Conservation (phyloP, 495 filamentous ascomycete species). For the Entonaema liquescens region DNA sequence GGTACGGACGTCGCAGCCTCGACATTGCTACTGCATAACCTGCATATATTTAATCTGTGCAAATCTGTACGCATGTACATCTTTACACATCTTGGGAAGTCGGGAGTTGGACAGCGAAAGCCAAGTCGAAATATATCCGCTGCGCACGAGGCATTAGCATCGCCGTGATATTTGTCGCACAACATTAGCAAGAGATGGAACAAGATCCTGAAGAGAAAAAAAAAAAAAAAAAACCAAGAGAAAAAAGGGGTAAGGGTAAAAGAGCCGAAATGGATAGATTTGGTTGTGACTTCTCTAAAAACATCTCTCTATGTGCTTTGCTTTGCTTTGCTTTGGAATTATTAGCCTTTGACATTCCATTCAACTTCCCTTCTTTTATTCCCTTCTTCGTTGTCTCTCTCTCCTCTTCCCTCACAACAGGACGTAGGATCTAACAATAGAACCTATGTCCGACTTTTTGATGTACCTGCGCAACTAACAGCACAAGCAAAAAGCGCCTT, state of each 20-base stretch:
- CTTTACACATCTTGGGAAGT: constrained; percentile 29
- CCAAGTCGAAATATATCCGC: constrained; percentile 17
- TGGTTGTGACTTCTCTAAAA: neutral
- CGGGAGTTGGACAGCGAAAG: constrained; percentile 37
- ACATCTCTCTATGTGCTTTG: neutral
- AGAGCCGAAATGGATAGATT: constrained; percentile 7
- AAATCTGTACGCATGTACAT: neutral
- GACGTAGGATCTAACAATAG: constrained; percentile 6
- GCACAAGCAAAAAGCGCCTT: neutral
- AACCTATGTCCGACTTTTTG: neutral
- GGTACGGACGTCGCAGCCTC: constrained; percentile 14
- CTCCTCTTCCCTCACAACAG: constrained; percentile 3
- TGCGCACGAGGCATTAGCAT: constrained; percentile 20
- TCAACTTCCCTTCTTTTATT: constrained; percentile 15
- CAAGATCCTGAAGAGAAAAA: constrained; percentile 20
- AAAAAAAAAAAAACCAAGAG: neutral
- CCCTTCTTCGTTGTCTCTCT: constrained; percentile 15
- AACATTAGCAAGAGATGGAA: constrained; percentile 25
- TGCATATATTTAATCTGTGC: constrained; percentile 2
- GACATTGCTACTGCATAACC: constrained; percentile 17
- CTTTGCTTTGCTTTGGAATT: neutral
- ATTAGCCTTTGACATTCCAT: constrained; percentile 34
- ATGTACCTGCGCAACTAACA: neutral
- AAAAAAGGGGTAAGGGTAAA: constrained; percentile 2
- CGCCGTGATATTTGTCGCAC: constrained; percentile 34